phyloP scores from a whole-genome alignment of 352 stramenopile species.

The Globisporangium paddicum region DNA sequence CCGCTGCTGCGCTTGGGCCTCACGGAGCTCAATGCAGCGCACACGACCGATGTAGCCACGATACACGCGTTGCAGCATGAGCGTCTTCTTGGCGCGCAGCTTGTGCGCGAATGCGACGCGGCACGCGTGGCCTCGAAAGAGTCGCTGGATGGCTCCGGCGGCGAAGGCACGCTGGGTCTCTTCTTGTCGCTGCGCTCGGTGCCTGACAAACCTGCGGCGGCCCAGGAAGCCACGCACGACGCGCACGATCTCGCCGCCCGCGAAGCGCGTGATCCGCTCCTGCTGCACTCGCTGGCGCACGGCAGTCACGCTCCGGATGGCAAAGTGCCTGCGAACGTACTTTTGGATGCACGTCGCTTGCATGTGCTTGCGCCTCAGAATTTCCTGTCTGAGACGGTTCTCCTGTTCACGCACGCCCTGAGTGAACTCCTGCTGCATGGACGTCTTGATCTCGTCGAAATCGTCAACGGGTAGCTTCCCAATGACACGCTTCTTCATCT shows the following conservation, averaged over 20 bases:
- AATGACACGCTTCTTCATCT: constrained; percentile 26
- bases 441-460: constrained; percentile 38
- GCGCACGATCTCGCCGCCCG: constrained; percentile 60
- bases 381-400: constrained; percentile 37
- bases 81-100: constrained; percentile 38
- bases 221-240: constrained; percentile 57
- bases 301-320: constrained; percentile 23
- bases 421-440: constrained; percentile 38
- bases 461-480: constrained; percentile 40
- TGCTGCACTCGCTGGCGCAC: constrained; percentile 35
- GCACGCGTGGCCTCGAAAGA: constrained; percentile 60
- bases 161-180: constrained; percentile 20
- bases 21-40: constrained; percentile 33
- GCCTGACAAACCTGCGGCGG: constrained; percentile 34
- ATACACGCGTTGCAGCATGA: constrained; percentile 63
- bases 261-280: constrained; percentile 37
- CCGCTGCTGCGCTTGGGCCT: constrained; percentile 29
- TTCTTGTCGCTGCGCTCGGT: constrained; percentile 17
- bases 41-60: constrained; percentile 56
- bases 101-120: constrained; percentile 41
- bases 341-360: constrained; percentile 52
- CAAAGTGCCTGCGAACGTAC: constrained; percentile 51
- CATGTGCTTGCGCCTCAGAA: constrained; percentile 36
- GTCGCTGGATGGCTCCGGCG: constrained; percentile 53
- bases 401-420: constrained; percentile 48